Percentiles rank a stretch among this genome's conserved stretches.
Evolutionary conservation across 73 alveolate genomes (phyloP).

Genomic region (Halteria grandinella): DNA sequence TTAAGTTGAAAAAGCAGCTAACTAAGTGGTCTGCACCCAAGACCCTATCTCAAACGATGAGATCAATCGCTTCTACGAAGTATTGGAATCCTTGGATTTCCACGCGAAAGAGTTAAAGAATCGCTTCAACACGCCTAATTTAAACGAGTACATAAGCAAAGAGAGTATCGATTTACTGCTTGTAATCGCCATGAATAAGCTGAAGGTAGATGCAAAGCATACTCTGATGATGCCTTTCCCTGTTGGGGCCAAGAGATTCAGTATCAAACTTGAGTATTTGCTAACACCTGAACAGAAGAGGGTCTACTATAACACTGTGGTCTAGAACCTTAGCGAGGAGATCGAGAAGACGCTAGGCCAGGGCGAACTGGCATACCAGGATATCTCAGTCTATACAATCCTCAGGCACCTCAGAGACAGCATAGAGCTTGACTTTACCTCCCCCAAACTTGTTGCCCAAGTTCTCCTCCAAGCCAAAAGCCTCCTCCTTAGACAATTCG

Average conservation of each 20-base stretch:
- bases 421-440: constrained; percentile 1
- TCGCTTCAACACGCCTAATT: no score
- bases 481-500: background rate
- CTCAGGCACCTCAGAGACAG: background rate
- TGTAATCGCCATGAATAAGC: background rate
- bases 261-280: constrained; percentile 7
- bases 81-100: constrained; percentile 23
- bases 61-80: constrained; percentile 3
- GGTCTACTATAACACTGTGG: constrained; percentile 4
- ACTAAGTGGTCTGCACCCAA: background rate
- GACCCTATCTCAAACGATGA: constrained; percentile 26
- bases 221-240: background rate
- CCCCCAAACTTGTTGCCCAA: background rate
- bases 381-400: constrained; percentile 3
- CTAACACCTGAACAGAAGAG: constrained; percentile 5
- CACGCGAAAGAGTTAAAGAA: background rate
- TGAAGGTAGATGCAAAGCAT: background rate
- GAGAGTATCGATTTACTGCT: constrained; percentile 1
- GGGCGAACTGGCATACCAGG: no score
- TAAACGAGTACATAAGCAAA: no score
- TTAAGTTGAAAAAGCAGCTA: no score
- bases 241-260: background rate
- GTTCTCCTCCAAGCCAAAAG: background rate
- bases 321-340: no score
- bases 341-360: no score